phyloP scores from a whole-genome alignment of 2,329 filamentous ascomycete species.

The Talaromyces sp. region DNA sequence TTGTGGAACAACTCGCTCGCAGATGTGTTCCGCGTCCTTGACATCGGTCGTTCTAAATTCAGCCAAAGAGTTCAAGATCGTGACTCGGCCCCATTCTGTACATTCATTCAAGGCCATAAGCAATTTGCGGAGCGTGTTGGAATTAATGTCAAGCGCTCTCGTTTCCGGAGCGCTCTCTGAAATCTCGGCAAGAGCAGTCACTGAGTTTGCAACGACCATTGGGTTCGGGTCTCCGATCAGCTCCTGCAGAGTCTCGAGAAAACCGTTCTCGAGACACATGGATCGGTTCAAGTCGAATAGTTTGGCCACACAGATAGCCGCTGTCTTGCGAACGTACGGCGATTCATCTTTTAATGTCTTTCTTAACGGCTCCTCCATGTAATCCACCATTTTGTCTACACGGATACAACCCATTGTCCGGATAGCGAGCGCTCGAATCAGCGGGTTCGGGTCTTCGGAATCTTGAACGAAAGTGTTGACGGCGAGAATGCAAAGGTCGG shows the following conservation, averaged over 20 bases:
- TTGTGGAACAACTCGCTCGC: constrained; percentile 90
- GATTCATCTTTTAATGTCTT: constrained; percentile 97
- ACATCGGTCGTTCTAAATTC: constrained; percentile 82
- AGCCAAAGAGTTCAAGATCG: constrained; percentile 82
- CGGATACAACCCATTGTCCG: constrained; percentile 98
- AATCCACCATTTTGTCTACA: constrained; percentile 99
- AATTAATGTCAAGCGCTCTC: constrained; percentile 75
- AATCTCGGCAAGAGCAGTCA: constrained; percentile 90
- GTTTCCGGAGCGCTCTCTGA: constrained; percentile 87
- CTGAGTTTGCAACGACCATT: constrained; percentile 98
- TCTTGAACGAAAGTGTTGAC: constrained; percentile 99
- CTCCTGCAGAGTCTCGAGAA: constrained; percentile 89
- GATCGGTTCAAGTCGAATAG: constrained; percentile 90
- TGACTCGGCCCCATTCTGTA: constrained; percentile 96
- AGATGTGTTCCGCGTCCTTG: constrained; percentile 97
- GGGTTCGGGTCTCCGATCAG: constrained; percentile 96
- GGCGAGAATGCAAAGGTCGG: constrained; percentile 94
- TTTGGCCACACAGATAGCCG: constrained; percentile 95
- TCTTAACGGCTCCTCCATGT: constrained; percentile 96
- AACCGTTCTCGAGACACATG: constrained; percentile 95
- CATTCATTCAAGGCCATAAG: constrained; percentile 96
- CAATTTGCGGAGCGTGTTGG: constrained; percentile 85
- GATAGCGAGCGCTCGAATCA: constrained; percentile 91
- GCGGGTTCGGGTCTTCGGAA: constrained; percentile 94
- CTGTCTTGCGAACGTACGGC: constrained; percentile 96